These are phyloP conservation scores for Annona squamosa DNA, from an alignment of 164 flowering plant genomes.

Conservation along the genomic window DNA sequence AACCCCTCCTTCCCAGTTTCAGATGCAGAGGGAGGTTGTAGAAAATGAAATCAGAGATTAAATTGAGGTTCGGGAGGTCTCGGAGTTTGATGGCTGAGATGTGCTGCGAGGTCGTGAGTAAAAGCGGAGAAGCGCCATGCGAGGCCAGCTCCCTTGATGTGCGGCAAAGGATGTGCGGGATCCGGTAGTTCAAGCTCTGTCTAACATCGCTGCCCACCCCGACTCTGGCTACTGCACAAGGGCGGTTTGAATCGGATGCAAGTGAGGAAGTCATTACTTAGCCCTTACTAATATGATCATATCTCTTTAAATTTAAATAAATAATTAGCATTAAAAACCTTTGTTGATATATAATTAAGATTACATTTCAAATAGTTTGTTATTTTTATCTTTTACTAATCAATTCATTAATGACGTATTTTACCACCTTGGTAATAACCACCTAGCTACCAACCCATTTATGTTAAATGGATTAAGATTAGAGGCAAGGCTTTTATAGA, in stretches of 20 bases:
- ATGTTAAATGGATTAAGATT: too few relatives aligned
- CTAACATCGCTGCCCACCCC: conserved; percentile 16
- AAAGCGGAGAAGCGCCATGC: conserved; percentile 27
- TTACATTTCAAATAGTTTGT: too few relatives aligned
- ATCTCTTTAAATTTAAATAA: too few relatives aligned
- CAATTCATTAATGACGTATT: too few relatives aligned
- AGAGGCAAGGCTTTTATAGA: too few relatives aligned
- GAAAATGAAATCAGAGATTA: background rate
- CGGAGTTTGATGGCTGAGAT: conserved; percentile 38
- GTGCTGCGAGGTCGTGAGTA: conserved; percentile 42
- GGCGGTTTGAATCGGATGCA: conserved; percentile 16
- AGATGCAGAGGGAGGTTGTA: background rate
- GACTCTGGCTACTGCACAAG: conserved; percentile 18
- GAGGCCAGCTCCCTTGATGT: conserved; percentile 27
- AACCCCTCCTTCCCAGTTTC: background rate
- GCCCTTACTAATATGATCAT: too few relatives aligned
- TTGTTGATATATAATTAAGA: too few relatives aligned
- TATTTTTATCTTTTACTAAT: too few relatives aligned
- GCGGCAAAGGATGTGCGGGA: conserved; percentile 34
- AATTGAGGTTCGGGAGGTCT: background rate
- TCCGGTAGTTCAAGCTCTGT: conserved; percentile 27
- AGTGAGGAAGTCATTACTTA: too few relatives aligned
- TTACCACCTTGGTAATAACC: too few relatives aligned
- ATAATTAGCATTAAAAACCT: too few relatives aligned
- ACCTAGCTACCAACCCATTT: too few relatives aligned